Evolutionary conservation across 2,329 filamentous ascomycete species (phyloP), one percentile per base, ranked within the genome.

Genomic region (Coniella vitis): DNA sequence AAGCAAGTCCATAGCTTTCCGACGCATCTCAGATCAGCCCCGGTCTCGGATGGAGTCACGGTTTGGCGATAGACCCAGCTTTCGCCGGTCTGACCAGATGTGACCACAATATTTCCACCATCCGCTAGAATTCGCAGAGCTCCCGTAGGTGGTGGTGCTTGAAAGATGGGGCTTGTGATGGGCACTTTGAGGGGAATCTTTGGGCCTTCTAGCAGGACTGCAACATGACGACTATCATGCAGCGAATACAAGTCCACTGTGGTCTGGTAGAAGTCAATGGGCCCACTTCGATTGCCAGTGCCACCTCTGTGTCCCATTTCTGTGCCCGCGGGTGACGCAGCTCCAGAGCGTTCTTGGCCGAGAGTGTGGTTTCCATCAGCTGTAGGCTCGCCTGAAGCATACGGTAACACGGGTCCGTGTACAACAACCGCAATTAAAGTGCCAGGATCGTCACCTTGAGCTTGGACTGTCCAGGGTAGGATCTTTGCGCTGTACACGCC

Each of bases 1-100:
- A 95, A 72, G 38, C 83, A 84, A 1, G 93, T 96, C 93, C 93
- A 98, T 16, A 94, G 70, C 68, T 98, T 98, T 17, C 85, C 90
- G 48, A 93, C 73, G 59, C 90, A 96, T 34, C 67, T 71, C 63
- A 76, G 84, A 14, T 65, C 61, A 38, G 69, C 56, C 19, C 68
- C 67, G 1, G 65, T 61, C 19, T 76, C 75, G 40, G 68, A 66
- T 1, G 65, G 60, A 47, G 67, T 61, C 9, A 67, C 57, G 8
- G 71, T 63, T 54, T 82, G 77, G 8, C 74, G 69, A 58, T 78
- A 97, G 7, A 95, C 71, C 75, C 86, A 95, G 39, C 91, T 83
- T 67, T 97, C 91, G 12, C 91, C 91, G 43, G 88, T 95, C 19
- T 76, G 69, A 3, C 89, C 90, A 43, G 90, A 96, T 47, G 86